Base-by-base conservation (phyloP, 805 yeast genomes). In the Kluyveromyces aestuarii region DNA sequence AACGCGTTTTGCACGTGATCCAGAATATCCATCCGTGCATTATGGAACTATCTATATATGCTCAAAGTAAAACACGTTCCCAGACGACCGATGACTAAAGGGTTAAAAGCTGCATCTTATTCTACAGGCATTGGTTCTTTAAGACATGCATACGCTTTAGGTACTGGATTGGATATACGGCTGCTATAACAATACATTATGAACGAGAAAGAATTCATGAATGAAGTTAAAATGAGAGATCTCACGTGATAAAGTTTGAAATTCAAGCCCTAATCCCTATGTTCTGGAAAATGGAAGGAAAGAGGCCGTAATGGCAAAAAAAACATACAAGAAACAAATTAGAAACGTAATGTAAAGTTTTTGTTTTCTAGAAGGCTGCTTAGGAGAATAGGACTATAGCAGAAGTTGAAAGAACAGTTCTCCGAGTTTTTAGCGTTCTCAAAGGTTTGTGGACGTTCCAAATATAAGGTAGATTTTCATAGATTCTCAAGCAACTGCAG, bases 261-360 rank as follows among this genome's bases (percentile, higher is more conserved):
- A 30, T 11, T 10, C 14, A 30, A 30, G 35, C 35, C 35, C 35
- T 30, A 30, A 30, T 11, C 7, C 14, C 4, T 30, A 30, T 30
- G 11, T 30, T 30, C 14, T 13, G 14, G 35, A 30, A 10, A 30
- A 3, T 10, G 11, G 5, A 16, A 21, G 17, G 40, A 25, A 27
- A 21, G 39, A 35, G 13, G 5, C 5, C 19, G n/a, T 13, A 19
- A 7, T 21, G 14, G 6, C 37, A 17, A n/a, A 38, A 11, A 27
- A 27, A 10, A 10, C 59, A 21, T 48, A 52, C 44, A 55, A 55
- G 35, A 56, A 60, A 36, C 52, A 60, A 47, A 55, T n/a, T 33
- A 21, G 39, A 35, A 43, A 43, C 39, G 17, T 33, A 11, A 10
- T 7, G 19, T 18, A 8, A 40, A 40, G 16, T 14, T 56, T 21